Evolutionary conservation across 208 protist species (phyloP).

Genomic region (Acanthamoeba royreba): DNA sequence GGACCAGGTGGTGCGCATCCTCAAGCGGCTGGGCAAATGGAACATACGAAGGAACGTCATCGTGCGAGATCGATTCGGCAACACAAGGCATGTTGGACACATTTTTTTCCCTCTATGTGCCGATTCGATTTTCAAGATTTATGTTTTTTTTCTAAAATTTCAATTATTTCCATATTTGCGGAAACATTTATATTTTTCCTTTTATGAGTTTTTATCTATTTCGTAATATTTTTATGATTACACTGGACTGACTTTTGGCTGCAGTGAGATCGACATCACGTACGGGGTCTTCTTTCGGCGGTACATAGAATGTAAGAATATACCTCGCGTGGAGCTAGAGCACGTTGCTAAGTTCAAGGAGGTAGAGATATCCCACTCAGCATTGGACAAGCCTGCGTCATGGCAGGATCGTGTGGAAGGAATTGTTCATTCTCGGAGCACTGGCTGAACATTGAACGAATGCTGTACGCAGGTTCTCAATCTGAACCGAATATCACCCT

Average conservation of each 20-base stretch:
- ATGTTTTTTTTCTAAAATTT: neutral
- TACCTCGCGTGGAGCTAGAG: slow-evolving; percentile 38
- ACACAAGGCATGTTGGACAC: neutral
- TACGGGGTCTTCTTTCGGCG: slow-evolving; percentile 59
- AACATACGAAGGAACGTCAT: slow-evolving; percentile 57
- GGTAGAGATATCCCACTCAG: neutral
- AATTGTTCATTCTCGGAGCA: too few species aligned
- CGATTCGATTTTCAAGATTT: neutral
- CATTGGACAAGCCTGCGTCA: too few species aligned
- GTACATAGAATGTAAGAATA: slow-evolving; percentile 66
- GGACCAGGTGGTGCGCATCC: neutral
- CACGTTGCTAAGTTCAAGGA: slow-evolving; percentile 71
- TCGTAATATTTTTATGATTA: neutral
- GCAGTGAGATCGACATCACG: slow-evolving; percentile 59
- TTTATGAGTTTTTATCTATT: neutral
- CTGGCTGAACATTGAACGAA: neutral
- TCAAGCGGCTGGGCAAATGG: neutral
- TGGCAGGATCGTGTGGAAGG: too few species aligned
- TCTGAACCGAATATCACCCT: slow-evolving; percentile 46
- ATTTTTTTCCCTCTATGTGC: neutral
- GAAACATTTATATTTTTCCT: neutral
- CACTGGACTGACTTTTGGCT: too few species aligned
- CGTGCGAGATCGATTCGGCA: slow-evolving; percentile 38
- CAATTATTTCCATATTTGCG: neutral
- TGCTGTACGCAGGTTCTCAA: neutral